Evolutionary conservation across 768 basidiomycete genomes (phyloP).

Genomic region (Podaxis sp.): DNA sequence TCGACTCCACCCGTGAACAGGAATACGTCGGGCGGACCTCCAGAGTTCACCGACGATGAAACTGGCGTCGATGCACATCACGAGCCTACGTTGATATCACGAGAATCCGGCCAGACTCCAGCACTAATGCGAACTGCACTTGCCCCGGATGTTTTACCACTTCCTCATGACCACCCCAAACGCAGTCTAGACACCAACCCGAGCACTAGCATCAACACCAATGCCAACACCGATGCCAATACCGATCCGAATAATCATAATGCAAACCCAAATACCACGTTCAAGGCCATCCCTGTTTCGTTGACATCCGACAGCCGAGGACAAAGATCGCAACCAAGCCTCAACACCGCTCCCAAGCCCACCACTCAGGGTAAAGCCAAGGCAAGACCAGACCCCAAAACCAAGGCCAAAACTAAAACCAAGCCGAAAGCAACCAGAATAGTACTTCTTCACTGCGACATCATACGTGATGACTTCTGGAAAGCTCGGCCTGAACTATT

Average conservation of each 20-base stretch:
- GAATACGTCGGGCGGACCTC: too few relatives aligned
- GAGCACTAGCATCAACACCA: neutral
- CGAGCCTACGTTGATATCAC: too few relatives aligned
- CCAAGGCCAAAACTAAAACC: conserved; percentile 22
- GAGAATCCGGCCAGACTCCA: too few relatives aligned
- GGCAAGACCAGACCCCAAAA: conserved; percentile 21
- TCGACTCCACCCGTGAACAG: too few relatives aligned
- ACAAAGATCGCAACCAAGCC: conserved; percentile 1
- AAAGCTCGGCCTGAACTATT: conserved; percentile 54
- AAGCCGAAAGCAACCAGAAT: conserved; percentile 38
- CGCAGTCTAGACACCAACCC: too few relatives aligned
- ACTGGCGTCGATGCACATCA: too few relatives aligned
- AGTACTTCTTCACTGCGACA: conserved; percentile 74
- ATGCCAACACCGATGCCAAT: neutral
- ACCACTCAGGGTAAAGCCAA: conserved; percentile 22
- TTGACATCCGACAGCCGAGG: neutral
- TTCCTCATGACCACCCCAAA: too few relatives aligned
- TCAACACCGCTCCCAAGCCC: conserved; percentile 13
- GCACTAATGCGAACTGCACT: too few relatives aligned
- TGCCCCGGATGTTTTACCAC: too few relatives aligned
- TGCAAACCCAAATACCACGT: neutral
- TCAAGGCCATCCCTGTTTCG: neutral
- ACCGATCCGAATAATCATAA: neutral
- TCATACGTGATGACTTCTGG: conserved; percentile 87
- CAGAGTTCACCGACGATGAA: too few relatives aligned